Conservation (phyloP, 192 early-diverging fungal genomes). For the Backusella tarrabulga region DNA sequence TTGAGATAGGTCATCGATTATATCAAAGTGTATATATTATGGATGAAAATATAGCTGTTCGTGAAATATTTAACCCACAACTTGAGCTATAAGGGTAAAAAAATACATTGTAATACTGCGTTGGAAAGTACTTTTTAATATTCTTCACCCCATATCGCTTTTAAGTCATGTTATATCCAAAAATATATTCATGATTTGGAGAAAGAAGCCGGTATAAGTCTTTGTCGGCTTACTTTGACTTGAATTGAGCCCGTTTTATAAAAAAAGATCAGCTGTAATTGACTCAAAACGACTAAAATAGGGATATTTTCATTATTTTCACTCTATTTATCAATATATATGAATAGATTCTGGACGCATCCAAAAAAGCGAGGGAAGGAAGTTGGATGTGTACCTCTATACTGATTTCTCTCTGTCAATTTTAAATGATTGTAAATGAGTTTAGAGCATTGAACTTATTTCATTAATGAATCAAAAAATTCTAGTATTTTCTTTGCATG, state of each 20-base stretch:
- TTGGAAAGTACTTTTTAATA: neutral
- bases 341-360: neutral
- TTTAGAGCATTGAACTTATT: neutral
- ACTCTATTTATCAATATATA: neutral
- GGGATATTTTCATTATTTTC: neutral
- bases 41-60: too few species aligned
- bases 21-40: too few species aligned
- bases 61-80: neutral
- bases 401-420: neutral
- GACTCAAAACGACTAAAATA: neutral
- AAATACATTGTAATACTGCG: neutral
- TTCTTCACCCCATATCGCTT: neutral
- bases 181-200: neutral
- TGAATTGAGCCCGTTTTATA: neutral
- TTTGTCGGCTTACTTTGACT: neutral
- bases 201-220: neutral
- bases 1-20: too few species aligned
- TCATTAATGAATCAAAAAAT: neutral
- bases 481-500: neutral
- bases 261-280: neutral
- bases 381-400: neutral
- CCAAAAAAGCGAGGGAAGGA: neutral
- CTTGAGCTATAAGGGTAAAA: neutral
- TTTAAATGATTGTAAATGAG: neutral
- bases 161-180: neutral